Evolutionary conservation across 257 asterid species (phyloP), one percentile per base, ranked within the genome.

Genomic region (Fraxinus anomala): DNA sequence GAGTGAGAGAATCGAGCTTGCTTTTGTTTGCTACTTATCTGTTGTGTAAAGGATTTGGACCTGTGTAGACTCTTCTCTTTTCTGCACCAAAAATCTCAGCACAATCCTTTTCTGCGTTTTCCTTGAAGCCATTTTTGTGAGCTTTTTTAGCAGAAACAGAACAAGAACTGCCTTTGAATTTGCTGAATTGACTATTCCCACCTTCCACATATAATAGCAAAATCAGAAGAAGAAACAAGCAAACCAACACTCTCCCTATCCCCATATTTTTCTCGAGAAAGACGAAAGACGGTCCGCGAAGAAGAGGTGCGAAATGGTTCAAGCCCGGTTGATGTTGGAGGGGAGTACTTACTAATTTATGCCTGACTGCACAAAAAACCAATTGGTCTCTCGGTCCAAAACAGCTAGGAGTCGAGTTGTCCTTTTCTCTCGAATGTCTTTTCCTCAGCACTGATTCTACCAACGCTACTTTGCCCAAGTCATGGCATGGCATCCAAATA

Each of bases 1-100:
- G 85, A 85, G 79, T 72, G 80, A 83, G 86, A 81, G 77, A 88
- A 88, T 84, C 83, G 86, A 90, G 74, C 9, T 77, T 54, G 17
- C 44, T 74, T 78, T 75, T 51, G 10, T 67, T 70, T 11, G 61
- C 70, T 78, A 83, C 90, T 91, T 86, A 93, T 89, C 95, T 90
- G 91, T 94, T 94, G 91, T 92, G 98, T 51, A 94, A 91, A 86
- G 98, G 98, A 86, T 94, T 92, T 66, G 98, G 92, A 59, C 98
- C 98, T 17, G 97, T 88, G 80, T 89, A 88, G 42, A 94, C 98
- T 87, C 89, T 89, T 61, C 98, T 92, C 90, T 85, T 90, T 42
- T 90, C 92, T 44, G 78, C 91, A 33, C 92, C 92, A 82, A 92
- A 86, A 44, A 85, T 83, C 59, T 70, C 85, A 66, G 84, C 86